Conservation (phyloP, 208 protist genomes). For the Crithidia mellificae region DNA sequence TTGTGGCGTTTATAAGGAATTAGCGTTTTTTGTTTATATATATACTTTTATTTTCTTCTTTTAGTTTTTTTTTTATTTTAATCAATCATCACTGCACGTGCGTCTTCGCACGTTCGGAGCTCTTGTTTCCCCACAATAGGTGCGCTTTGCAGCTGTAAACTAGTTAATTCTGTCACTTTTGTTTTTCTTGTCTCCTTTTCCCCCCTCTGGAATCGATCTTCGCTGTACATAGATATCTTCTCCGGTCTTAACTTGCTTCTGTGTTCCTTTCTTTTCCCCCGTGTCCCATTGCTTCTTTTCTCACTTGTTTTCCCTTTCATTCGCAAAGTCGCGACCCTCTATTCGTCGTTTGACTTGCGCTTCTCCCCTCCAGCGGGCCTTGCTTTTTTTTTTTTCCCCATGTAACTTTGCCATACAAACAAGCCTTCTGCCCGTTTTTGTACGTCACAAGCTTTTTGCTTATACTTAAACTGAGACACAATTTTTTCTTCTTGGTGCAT, state of each 20-base stretch:
- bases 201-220: background rate
- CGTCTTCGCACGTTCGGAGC: no score
- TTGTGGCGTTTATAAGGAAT: no score
- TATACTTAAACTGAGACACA: background rate
- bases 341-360: background rate
- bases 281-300: background rate
- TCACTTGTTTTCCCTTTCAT: background rate
- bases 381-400: no score
- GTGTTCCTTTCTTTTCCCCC: slow-evolving; percentile 1
- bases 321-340: background rate
- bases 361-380: background rate
- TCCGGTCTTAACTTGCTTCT: no score
- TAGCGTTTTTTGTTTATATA: no score
- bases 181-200: background rate
- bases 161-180: background rate
- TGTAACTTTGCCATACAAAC: no score
- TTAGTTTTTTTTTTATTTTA: no score
- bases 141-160: background rate
- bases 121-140: background rate
- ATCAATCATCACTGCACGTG: no score
- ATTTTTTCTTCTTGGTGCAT: background rate
- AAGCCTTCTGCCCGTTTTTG: no score
- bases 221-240: background rate
- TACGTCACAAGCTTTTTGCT: background rate
- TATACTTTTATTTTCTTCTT: no score